These are phyloP conservation scores for Xylaria multiplex DNA, from an alignment of 2,329 filamentous ascomycete genomes.

Conservation along the genomic window DNA sequence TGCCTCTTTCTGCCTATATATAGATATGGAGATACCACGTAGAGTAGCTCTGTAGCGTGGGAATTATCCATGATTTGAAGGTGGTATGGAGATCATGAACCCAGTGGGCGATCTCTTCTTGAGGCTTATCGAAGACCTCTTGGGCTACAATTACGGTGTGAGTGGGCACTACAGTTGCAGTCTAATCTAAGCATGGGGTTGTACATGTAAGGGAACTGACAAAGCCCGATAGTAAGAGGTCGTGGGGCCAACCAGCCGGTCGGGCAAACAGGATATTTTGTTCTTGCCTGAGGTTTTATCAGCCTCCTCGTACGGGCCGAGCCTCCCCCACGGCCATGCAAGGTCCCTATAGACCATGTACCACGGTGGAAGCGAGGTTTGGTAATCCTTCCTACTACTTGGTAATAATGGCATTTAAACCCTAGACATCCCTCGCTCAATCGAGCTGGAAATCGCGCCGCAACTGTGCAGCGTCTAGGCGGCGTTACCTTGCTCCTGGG, in stretches of 20 bases:
- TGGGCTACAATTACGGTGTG: background rate
- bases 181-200: slow-evolving; percentile 21
- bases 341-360: slow-evolving; percentile 23
- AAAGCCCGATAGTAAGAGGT: slow-evolving; percentile 14
- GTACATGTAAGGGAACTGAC: slow-evolving; percentile 11
- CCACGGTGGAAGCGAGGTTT: slow-evolving; percentile 8
- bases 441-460: slow-evolving; percentile 13
- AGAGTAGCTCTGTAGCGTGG: slow-evolving; percentile 18
- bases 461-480: slow-evolving; percentile 14
- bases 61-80: slow-evolving; percentile 14
- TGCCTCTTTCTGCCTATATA: slow-evolving; percentile 37
- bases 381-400: background rate
- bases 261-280: slow-evolving; percentile 12
- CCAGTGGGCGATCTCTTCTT: slow-evolving; percentile 24
- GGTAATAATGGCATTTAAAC: background rate
- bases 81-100: slow-evolving; percentile 29
- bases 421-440: slow-evolving; percentile 8
- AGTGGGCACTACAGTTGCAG: slow-evolving; percentile 17
- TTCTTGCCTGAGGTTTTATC: slow-evolving; percentile 24
- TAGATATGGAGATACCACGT: slow-evolving; percentile 32
- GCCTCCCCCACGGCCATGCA: slow-evolving; percentile 34
- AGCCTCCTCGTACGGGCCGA: slow-evolving; percentile 28
- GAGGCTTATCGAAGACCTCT: slow-evolving; percentile 25
- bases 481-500: slow-evolving; percentile 4
- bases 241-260: background rate